Base-by-base conservation (phyloP, 495 filamentous ascomycete genomes). In the Hypoxylon perforatum region DNA sequence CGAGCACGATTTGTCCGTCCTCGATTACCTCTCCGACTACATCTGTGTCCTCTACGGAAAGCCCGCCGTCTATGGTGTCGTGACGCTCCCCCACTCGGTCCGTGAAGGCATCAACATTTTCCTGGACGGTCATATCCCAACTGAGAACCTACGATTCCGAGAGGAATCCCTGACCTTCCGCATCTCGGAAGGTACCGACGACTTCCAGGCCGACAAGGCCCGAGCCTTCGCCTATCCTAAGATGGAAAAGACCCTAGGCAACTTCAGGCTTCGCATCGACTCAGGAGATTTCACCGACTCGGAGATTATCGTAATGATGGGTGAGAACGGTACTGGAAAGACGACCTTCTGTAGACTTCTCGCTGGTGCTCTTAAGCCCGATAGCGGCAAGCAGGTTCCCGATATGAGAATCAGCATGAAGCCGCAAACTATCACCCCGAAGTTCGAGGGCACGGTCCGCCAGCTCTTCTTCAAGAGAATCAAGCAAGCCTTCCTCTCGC, bases 61-160 rank as follows among this genome's bases (percentile, higher is more conserved):
- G 75, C 96, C 95, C 23, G 95, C 94, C 33, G 90, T 95, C 49
- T 99, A 98, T 65, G 95, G 95, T 88, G 95, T 99, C 10, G 96
- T 99, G n/a, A 97, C 95, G 21, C 84, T 98, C 42, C 95, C 95
- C 45, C 84, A 94, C 59, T 98, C 95, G 1, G 96, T 98, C 47
- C 92, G 95, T 67, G 96, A 99, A 87, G 95, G 95, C 72, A 99
- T 99, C 87, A 99, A 99, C 80, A 97, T 98, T 77, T 99, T 99
- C 88, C 83, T 99, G 25, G 95, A 99, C 73, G 95, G 95, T 65
- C 91, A 97, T 76, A 96, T 97, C 45, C 95, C 95, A 22, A 98
- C 95, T 7, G 95, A 99, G 85, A 99, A 99, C 80, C 78, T 99
- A 73, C 94, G 95, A 62, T 99, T 99, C 90, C 90, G 95, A 65